phyloP scores from a whole-genome alignment of 129 eudicot species.

The Tanacetum coccineum region DNA sequence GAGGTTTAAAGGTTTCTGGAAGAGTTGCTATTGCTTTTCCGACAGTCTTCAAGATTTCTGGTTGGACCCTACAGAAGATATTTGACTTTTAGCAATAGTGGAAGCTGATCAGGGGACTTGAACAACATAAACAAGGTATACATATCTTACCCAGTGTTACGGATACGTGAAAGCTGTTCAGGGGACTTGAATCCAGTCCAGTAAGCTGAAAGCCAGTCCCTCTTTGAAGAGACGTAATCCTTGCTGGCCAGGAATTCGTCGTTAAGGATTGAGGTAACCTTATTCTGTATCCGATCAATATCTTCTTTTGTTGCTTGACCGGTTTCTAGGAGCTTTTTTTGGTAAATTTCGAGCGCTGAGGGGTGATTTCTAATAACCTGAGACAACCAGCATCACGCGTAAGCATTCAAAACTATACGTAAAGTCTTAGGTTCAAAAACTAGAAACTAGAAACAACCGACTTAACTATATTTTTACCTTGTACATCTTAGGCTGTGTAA shows the following conservation, averaged over 20 bases:
- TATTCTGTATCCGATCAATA: slow-evolving; percentile 58
- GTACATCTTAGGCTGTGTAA: slow-evolving; percentile 95
- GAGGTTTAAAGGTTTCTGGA: slow-evolving; percentile 83
- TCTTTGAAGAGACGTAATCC: slow-evolving; percentile 62
- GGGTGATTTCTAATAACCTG: slow-evolving; percentile 87
- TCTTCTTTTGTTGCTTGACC: slow-evolving; percentile 77
- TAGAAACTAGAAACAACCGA: too few species aligned
- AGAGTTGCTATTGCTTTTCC: slow-evolving; percentile 75
- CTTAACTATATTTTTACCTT: too few species aligned
- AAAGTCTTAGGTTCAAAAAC: not conserved
- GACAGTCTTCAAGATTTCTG: slow-evolving; percentile 84
- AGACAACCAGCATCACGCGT: slow-evolving; percentile 12
- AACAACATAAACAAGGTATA: slow-evolving; percentile 1
- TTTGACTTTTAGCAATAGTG: not conserved
- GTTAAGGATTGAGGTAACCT: slow-evolving; percentile 69
- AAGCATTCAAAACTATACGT: slow-evolving; percentile 1
- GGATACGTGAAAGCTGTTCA: slow-evolving; percentile 87
- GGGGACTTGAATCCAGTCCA: slow-evolving; percentile 95
- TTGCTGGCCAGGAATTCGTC: slow-evolving; percentile 92
- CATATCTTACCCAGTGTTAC: slow-evolving; percentile 81
- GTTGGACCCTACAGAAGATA: slow-evolving; percentile 60
- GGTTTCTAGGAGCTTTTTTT: slow-evolving; percentile 66
- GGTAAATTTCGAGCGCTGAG: slow-evolving; percentile 74
- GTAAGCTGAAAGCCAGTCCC: slow-evolving; percentile 98
- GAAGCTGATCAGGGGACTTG: too few species aligned